phyloP scores from a whole-genome alignment of 306 rosid species.

The Trifolium subterraneum region DNA sequence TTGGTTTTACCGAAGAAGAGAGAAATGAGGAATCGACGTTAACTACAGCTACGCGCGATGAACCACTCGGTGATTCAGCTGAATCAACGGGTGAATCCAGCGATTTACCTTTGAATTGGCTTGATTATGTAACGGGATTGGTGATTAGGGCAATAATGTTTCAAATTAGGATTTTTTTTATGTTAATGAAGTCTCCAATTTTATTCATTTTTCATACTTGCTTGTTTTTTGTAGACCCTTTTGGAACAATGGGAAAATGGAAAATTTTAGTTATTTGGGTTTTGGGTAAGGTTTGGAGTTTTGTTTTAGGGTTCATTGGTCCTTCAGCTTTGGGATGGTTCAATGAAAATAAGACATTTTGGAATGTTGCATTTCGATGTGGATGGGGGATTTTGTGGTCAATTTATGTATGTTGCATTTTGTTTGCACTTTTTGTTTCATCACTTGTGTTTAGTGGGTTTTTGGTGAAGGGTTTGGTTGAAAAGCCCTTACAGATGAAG shows the following conservation, averaged over 20 bases:
- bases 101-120: slow-evolving; percentile 51
- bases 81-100: slow-evolving; percentile 43
- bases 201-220: slow-evolving; percentile 50
- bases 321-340: slow-evolving; percentile 48
- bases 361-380: slow-evolving; percentile 60
- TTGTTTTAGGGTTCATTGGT: slow-evolving; percentile 42
- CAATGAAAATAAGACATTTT: slow-evolving; percentile 54
- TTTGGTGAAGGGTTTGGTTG: slow-evolving; percentile 59
- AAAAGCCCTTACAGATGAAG: slow-evolving; percentile 69
- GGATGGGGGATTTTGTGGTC: slow-evolving; percentile 90
- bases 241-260: slow-evolving; percentile 53
- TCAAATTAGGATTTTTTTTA: slow-evolving; percentile 62
- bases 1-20: slow-evolving; percentile 42
- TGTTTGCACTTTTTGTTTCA: slow-evolving; percentile 61
- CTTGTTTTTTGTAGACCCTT: slow-evolving; percentile 63
- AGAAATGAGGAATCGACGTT: slow-evolving; percentile 58
- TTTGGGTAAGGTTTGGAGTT: slow-evolving; percentile 36
- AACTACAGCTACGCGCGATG: slow-evolving; percentile 49
- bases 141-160: slow-evolving; percentile 63
- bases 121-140: slow-evolving; percentile 57
- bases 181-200: slow-evolving; percentile 58
- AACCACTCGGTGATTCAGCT: slow-evolving; percentile 35
- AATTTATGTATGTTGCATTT: slow-evolving; percentile 63
- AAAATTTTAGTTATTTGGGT: slow-evolving; percentile 33
- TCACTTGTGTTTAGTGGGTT: slow-evolving; percentile 64